These are phyloP conservation scores for Exophiala sp. DNA, from an alignment of 2,329 filamentous ascomycete species.

Conservation along the genomic window DNA sequence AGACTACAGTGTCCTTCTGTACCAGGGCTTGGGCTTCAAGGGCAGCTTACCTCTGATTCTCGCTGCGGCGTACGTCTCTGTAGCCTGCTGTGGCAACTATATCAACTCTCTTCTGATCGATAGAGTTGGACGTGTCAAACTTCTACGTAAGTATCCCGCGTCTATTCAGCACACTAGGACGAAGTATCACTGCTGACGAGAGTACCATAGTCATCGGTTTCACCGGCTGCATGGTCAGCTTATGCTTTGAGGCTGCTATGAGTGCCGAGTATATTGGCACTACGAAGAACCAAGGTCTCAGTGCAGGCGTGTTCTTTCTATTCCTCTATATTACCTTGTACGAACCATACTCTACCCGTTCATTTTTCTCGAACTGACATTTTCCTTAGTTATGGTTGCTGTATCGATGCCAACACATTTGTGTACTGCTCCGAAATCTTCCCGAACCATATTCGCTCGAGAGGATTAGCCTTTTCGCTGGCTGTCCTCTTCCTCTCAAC, in stretches of 20 bases:
- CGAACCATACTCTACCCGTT: background rate
- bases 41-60: background rate
- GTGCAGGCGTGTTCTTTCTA: conserved; percentile 14
- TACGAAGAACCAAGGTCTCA: conserved; percentile 2
- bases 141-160: background rate
- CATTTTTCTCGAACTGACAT: background rate
- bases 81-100: background rate
- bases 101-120: conserved; percentile 1
- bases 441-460: conserved; percentile 46
- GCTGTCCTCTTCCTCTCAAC: conserved; percentile 38
- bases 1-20: conserved; percentile 7
- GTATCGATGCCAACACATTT: conserved; percentile 48
- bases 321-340: conserved; percentile 10
- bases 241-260: conserved; percentile 9
- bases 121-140: background rate
- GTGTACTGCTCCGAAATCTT: conserved; percentile 50
- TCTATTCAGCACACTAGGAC: no score
- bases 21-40: background rate
- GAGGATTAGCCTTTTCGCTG: conserved; percentile 35
- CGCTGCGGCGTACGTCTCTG: background rate
- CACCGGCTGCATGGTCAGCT: background rate
- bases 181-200: no score
- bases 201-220: background rate
- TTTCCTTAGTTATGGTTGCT: background rate
- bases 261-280: conserved; percentile 5